phyloP scores from a whole-genome alignment of 352 stramenopile genomes.

The Hyaloperonospora arabidopsidis region DNA sequence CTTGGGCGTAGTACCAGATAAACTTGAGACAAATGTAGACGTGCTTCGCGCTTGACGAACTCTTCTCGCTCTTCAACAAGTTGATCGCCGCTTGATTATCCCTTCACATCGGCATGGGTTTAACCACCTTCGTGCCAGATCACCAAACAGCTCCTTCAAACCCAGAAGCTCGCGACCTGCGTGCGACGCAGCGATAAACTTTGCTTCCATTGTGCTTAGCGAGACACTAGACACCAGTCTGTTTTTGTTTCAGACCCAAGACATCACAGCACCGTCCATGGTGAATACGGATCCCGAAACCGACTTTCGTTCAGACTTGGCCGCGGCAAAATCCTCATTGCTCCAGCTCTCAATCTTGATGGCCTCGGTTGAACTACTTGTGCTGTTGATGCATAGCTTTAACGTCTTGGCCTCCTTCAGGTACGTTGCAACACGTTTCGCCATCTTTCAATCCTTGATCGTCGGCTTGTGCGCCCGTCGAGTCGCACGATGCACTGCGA shows the following conservation, averaged over 20 bases:
- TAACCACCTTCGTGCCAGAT: not conserved
- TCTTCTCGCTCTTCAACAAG: not conserved
- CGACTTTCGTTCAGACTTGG: too few species aligned
- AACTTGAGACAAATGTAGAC: not conserved
- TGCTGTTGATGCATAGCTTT: too few species aligned
- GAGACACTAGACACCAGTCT: not conserved
- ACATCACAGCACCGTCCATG: not conserved
- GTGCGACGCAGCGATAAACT: too few species aligned
- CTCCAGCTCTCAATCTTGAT: too few species aligned
- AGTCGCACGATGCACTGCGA: too few species aligned
- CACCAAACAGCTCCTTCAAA: not conserved
- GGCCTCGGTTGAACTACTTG: too few species aligned
- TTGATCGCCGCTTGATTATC: not conserved
- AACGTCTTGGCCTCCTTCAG: too few species aligned
- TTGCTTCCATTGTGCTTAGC: too few species aligned
- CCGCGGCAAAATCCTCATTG: too few species aligned
- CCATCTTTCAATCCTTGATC: too few species aligned
- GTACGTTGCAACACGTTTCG: too few species aligned
- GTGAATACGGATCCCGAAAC: not conserved
- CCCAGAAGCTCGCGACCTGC: not conserved
- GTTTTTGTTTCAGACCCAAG: not conserved
- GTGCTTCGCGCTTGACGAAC: not conserved
- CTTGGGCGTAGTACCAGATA: not conserved
- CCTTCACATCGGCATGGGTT: not conserved
- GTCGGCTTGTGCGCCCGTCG: too few species aligned